phyloP scores from a whole-genome alignment of 2,329 filamentous ascomycete species.

The Emergomyces orientalis region DNA sequence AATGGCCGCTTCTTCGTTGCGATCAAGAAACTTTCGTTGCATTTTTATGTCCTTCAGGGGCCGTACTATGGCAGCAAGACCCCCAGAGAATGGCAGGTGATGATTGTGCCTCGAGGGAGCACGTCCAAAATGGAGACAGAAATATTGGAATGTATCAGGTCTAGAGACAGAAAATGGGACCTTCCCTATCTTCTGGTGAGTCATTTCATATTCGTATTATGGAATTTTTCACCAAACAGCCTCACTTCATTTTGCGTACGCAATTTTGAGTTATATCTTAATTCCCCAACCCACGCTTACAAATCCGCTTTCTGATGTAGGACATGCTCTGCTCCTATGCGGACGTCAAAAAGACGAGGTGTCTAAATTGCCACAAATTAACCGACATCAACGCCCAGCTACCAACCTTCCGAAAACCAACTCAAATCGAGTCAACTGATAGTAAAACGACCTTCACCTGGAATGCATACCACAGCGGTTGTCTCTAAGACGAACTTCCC shows the following conservation, averaged over 20 bases:
- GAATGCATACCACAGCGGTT: slow-evolving; percentile 29
- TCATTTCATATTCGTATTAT: background rate
- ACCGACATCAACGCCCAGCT: slow-evolving; percentile 32
- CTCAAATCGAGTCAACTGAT: slow-evolving; percentile 16
- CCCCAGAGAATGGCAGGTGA: slow-evolving; percentile 28
- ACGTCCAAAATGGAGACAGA: slow-evolving; percentile 28
- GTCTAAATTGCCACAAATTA: slow-evolving; percentile 31
- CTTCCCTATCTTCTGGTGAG: slow-evolving; percentile 32
- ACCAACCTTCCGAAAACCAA: slow-evolving; percentile 29
- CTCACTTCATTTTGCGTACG: background rate
- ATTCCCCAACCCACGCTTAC: background rate
- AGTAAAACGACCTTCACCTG: slow-evolving; percentile 20
- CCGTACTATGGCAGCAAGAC: slow-evolving; percentile 14
- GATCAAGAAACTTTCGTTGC: slow-evolving; percentile 27
- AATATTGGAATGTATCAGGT: slow-evolving; percentile 29
- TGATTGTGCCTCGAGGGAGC: slow-evolving; percentile 15
- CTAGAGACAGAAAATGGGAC: slow-evolving; percentile 31
- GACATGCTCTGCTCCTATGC: slow-evolving; percentile 37
- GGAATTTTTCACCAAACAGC: background rate
- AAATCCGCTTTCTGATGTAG: slow-evolving; percentile 17
- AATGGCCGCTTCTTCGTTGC: slow-evolving; percentile 19
- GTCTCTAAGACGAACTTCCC: slow-evolving; percentile 14
- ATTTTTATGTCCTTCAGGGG: slow-evolving; percentile 26
- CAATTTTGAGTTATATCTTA: slow-evolving; percentile 8
- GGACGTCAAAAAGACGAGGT: slow-evolving; percentile 32